Conservation (phyloP, 169 alveolate genomes). For the Cryptosporidium canis region DNA sequence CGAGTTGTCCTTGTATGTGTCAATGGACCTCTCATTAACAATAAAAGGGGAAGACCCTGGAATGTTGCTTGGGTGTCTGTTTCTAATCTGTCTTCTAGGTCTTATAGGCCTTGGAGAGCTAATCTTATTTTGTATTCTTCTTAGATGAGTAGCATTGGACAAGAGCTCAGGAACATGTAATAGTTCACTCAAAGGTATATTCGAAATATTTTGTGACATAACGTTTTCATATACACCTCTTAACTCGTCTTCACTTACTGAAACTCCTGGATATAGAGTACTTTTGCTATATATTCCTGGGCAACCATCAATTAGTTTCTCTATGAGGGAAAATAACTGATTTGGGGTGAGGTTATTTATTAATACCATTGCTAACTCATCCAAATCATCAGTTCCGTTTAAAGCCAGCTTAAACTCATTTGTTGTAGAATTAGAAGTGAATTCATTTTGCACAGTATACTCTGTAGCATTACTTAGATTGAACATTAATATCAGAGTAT, state of each 20-base stretch:
- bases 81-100: conserved; percentile 28
- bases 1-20: background rate
- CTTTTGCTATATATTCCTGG: background rate
- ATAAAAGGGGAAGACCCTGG: conserved; percentile 45
- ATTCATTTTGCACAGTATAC: background rate
- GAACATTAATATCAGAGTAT: background rate
- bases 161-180: conserved; percentile 40
- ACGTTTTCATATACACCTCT: background rate
- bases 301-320: background rate
- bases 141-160: conserved; percentile 11
- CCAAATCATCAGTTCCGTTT: background rate
- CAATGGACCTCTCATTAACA: background rate
- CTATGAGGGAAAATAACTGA: background rate
- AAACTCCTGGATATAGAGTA: background rate
- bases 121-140: background rate
- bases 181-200: background rate
- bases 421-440: background rate
- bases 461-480: background rate
- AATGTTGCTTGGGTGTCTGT: conserved; percentile 21
- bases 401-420: too few species aligned
- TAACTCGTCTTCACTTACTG: background rate
- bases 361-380: background rate
- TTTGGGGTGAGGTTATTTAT: background rate
- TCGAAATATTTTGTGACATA: background rate
- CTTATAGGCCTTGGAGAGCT: conserved; percentile 24